These are phyloP conservation scores for Cokeromyces recurvatus DNA, from an alignment of 371 early-diverging fungal genomes.

Conservation along the genomic window DNA sequence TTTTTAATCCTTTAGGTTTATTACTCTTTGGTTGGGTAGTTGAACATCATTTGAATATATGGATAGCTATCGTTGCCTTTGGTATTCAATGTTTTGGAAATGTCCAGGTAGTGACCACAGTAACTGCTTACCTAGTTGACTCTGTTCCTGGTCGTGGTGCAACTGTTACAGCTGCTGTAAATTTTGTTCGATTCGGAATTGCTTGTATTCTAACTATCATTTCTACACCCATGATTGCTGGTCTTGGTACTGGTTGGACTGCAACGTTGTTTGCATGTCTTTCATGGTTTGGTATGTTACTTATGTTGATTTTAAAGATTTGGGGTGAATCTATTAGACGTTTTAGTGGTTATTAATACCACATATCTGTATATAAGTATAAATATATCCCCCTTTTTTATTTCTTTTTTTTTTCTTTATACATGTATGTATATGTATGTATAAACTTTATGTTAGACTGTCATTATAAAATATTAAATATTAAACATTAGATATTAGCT, in stretches of 20 bases:
- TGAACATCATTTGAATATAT: conserved; percentile 21
- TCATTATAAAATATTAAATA: too few relatives aligned
- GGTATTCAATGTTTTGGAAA: conserved; percentile 45
- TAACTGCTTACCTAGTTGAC: conserved; percentile 36
- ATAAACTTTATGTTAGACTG: too few relatives aligned
- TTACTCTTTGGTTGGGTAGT: conserved; percentile 44
- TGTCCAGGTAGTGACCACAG: conserved; percentile 28
- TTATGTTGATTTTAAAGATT: conserved; percentile 9
- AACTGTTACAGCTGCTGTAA: conserved; percentile 32
- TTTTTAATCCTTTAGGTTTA: conserved; percentile 29
- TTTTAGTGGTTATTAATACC: conserved; percentile 15
- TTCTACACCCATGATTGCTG: conserved; percentile 11
- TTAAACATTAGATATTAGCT: too few relatives aligned
- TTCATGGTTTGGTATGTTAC: conserved; percentile 7
- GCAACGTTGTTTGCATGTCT: conserved; percentile 12
- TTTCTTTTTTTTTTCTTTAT: too few relatives aligned
- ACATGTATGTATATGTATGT: too few relatives aligned
- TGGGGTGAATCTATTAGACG: conserved; percentile 4
- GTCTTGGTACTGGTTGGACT: conserved; percentile 13
- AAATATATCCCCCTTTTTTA: too few relatives aligned
- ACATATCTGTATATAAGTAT: too few relatives aligned
- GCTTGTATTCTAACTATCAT: conserved; percentile 33
- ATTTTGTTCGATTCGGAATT: conserved; percentile 32
- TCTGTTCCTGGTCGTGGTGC: conserved; percentile 37
- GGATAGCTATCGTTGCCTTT: conserved; percentile 32